Evolutionary conservation across 176 grass and related monocot genomes (phyloP).

Genomic region (Phoenix roebelenii): DNA sequence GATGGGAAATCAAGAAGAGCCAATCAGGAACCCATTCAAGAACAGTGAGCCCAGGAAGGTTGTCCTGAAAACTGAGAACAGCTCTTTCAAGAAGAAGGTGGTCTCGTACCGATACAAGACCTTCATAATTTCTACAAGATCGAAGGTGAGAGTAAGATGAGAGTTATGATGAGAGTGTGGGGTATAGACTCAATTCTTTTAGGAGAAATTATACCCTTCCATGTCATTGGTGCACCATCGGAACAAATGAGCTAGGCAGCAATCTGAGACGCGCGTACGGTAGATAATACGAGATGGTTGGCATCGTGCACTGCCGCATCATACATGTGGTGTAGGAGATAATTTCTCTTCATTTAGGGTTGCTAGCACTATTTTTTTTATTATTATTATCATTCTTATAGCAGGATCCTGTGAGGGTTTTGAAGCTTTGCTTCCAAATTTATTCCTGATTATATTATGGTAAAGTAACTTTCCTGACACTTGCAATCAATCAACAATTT

Average conservation of each 20-base stretch:
- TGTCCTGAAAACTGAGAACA: slow-evolving; percentile 67
- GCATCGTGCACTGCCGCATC: no score
- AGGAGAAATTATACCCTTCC: no score
- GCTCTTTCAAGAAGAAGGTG: slow-evolving; percentile 56
- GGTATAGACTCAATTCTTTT: neutral
- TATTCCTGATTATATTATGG: neutral
- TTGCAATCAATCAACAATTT: no score
- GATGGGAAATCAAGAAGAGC: slow-evolving; percentile 41
- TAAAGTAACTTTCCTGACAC: no score
- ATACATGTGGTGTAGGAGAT: no score
- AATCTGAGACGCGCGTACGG: no score
- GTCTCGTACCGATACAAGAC: slow-evolving; percentile 70
- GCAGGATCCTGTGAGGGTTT: neutral
- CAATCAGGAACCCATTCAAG: slow-evolving; percentile 69
- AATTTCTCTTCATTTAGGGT: no score
- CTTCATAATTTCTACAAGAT: neutral
- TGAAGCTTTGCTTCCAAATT: neutral
- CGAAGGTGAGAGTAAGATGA: neutral
- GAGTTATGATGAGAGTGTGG: neutral
- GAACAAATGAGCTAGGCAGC: no score
- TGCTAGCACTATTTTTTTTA: no score
- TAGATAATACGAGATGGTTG: no score
- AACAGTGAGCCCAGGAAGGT: slow-evolving; percentile 65
- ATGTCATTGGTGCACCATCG: no score
- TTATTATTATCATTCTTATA: neutral